Conservation (phyloP, 1,139 yeast genomes). For the Candida sp. region DNA sequence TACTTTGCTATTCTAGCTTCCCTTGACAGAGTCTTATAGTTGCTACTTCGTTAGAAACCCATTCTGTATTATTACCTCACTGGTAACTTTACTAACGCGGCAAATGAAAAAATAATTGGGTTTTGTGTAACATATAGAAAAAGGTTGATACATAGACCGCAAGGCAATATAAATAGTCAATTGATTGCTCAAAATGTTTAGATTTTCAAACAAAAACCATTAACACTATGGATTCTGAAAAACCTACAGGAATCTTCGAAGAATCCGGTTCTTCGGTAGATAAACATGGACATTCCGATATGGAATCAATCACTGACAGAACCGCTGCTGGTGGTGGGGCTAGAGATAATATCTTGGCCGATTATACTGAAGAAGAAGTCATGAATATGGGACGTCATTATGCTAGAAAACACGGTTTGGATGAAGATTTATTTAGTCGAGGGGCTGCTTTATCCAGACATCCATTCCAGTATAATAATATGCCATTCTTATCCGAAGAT, state of each 20-base stretch:
- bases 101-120: too few relatives aligned
- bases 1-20: too few relatives aligned
- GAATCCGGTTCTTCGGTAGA: constrained; percentile 17
- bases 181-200: not conserved
- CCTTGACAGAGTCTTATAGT: too few relatives aligned
- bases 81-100: too few relatives aligned
- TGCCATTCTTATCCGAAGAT: constrained; percentile 54
- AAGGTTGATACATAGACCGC: too few relatives aligned
- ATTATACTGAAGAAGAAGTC: constrained; percentile 62
- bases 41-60: too few relatives aligned
- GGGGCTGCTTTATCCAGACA: constrained; percentile 78
- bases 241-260: constrained; percentile 17
- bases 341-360: constrained; percentile 56
- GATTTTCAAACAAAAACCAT: too few relatives aligned
- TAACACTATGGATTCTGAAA: not conserved
- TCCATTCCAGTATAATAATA: constrained; percentile 57
- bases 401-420: constrained; percentile 59
- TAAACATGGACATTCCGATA: constrained; percentile 16
- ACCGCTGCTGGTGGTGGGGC: constrained; percentile 24
- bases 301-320: constrained; percentile 21
- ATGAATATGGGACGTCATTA: constrained; percentile 70
- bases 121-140: not conserved
- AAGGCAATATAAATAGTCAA: not conserved
- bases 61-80: too few relatives aligned
- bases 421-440: constrained; percentile 60